Percentiles rank a stretch among this genome's conserved stretches.
Evolutionary conservation across 2,329 filamentous ascomycete species (phyloP).

Genomic region (Talaromyces sp.): DNA sequence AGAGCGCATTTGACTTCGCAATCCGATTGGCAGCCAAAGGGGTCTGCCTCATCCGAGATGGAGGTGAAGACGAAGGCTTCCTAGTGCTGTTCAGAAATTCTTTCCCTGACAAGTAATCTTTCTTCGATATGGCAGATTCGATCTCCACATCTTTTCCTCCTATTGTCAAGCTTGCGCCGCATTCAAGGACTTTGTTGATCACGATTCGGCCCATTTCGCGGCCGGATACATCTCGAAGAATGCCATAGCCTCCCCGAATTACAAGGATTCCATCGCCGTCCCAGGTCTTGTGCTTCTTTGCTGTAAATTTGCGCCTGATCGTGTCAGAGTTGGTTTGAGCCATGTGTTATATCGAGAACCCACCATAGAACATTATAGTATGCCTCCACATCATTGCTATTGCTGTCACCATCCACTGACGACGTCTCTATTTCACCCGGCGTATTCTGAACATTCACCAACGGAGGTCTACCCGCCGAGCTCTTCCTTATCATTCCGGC

Average conservation of each 20-base stretch:
- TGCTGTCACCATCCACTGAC: constrained; percentile 14
- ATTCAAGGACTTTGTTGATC: constrained; percentile 54
- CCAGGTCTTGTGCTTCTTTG: constrained; percentile 74
- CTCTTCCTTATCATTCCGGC: constrained; percentile 17
- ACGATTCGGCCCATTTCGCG: constrained; percentile 59
- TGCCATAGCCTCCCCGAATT: constrained; percentile 55
- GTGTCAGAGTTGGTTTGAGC: background rate
- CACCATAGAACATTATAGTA: constrained; percentile 51
- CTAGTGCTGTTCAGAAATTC: constrained; percentile 25
- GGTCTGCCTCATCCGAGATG: background rate
- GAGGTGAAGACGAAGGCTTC: constrained; percentile 24
- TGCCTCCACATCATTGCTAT: constrained; percentile 27
- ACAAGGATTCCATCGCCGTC: constrained; percentile 66
- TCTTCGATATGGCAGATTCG: constrained; percentile 57
- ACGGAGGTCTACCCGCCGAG: constrained; percentile 27
- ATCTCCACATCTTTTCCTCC: constrained; percentile 67
- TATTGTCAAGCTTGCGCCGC: constrained; percentile 59
- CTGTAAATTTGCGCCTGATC: constrained; percentile 62
- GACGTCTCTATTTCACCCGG: constrained; percentile 16
- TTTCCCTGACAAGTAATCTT: constrained; percentile 51
- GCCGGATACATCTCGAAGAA: constrained; percentile 60
- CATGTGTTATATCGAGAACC: constrained; percentile 5
- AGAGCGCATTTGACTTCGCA: background rate
- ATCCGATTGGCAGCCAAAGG: background rate
- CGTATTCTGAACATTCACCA: constrained; percentile 32